Evolutionary conservation across 768 basidiomycete genomes (phyloP).

Genomic region (Nidula microcarpa): DNA sequence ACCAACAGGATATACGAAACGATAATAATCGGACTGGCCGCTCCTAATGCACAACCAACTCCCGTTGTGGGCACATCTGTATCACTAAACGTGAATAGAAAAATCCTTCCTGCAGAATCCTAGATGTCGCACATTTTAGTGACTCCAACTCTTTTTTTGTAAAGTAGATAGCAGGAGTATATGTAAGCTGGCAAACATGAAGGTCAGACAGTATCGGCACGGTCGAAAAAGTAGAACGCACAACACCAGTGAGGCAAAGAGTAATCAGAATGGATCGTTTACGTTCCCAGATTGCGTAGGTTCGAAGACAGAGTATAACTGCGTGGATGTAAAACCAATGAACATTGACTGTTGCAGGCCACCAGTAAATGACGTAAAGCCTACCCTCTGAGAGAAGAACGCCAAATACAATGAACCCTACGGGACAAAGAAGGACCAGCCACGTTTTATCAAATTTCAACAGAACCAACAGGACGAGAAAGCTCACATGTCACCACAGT

Average conservation of each 20-base stretch:
- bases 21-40: slow-evolving; percentile 32
- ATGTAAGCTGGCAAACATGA: slow-evolving; percentile 18
- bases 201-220: not conserved
- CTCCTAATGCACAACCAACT: slow-evolving; percentile 25
- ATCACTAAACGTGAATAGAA: not conserved
- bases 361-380: not conserved
- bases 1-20: slow-evolving; percentile 33
- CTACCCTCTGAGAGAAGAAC: slow-evolving; percentile 33
- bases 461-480: not conserved
- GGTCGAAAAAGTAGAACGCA: slow-evolving; percentile 2
- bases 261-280: slow-evolving; percentile 26
- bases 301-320: slow-evolving; percentile 39
- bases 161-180: slow-evolving; percentile 24
- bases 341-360: not conserved
- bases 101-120: not conserved
- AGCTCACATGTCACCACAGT: slow-evolving; percentile 27
- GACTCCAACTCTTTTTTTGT: slow-evolving; percentile 29
- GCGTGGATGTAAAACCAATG: not conserved
- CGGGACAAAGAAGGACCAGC: not conserved
- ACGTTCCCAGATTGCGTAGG: slow-evolving; percentile 42
- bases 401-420: slow-evolving; percentile 30
- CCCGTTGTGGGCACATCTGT: slow-evolving; percentile 14
- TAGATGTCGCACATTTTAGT: slow-evolving; percentile 23
- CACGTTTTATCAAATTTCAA: not conserved
- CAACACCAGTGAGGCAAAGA: slow-evolving; percentile 20